Base-by-base conservation (phyloP, 75 land plant species). In the Pinus taeda region DNA sequence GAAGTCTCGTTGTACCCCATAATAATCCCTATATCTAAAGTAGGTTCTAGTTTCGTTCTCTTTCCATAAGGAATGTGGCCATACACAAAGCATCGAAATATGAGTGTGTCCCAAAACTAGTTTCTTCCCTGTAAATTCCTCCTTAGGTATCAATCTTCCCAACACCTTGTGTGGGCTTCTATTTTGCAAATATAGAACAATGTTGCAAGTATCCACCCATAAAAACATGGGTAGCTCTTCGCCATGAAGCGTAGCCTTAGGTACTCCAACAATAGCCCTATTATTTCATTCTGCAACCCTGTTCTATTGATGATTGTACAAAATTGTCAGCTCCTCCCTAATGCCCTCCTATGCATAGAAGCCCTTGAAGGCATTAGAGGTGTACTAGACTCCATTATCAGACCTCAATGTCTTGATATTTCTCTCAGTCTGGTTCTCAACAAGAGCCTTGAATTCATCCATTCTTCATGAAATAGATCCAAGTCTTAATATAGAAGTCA, bases 401-500 rank as follows among this genome's bases (percentile, higher is more conserved):
- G 42, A 79, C 6, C 61, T 59, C n/a, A n/a, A n/a, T n/a, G n/a
- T n/a, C n/a, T n/a, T n/a, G n/a, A n/a, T n/a, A n/a, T 20, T 58
- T 0, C 20, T 58, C 14, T 3, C 20, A 20, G 60, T 15, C 8
- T 15, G 39, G 15, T 6, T 64, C 15, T 80, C 64, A 0, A 75
- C 77, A 1, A 63, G 55, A 1, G 77, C 71, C 30, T 53, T 18
- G 60, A 80, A 80, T 5, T 15, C 33, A 1, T 20, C 73, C 73
- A 3, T 15, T 4, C 12, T 39, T 72, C 75, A 79, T 0, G 15
- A 73, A 22, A 21, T 73, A 79, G 7, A 70, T 57, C 58, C 4
- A 79, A 12, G 59, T 45, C 20, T 79, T 79, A 21, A 57, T 18
- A 21, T 67, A 60, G 15, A 39, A 73, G 21, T 79, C 65, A 57